A percentile compares a stretch with the other conserved stretches of the same genome.
These are phyloP conservation scores for Trapa bicornis DNA, from an alignment of 345 rosid genomes.

Conservation along the genomic window DNA sequence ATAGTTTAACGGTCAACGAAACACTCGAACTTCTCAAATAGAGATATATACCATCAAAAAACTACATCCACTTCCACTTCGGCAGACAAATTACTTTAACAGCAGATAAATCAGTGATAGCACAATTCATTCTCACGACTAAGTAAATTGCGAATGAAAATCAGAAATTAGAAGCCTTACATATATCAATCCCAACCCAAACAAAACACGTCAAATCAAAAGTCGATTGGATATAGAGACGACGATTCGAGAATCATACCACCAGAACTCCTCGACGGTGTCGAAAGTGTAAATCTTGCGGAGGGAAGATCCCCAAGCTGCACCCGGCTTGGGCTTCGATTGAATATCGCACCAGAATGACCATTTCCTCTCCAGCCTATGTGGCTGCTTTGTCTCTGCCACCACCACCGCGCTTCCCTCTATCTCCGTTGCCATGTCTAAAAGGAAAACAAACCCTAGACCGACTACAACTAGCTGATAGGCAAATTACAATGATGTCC, in stretches of 20 bases:
- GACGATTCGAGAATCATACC: slow-evolving; percentile 21
- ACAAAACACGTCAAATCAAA: background rate
- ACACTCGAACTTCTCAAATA: no score
- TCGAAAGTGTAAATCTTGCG: slow-evolving; percentile 73
- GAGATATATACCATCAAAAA: no score
- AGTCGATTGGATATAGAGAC: background rate
- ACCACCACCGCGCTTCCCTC: slow-evolving; percentile 19
- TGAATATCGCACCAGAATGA: slow-evolving; percentile 82
- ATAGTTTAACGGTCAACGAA: no score
- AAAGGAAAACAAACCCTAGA: background rate
- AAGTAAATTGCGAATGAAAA: background rate
- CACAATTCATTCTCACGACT: background rate
- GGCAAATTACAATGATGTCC: no score
- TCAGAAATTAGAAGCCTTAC: background rate
- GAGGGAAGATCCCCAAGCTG: slow-evolving; percentile 74
- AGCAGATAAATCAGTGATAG: background rate
- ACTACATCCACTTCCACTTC: background rate
- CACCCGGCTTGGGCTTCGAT: slow-evolving; percentile 69
- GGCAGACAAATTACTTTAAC: background rate
- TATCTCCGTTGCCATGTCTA: slow-evolving; percentile 38
- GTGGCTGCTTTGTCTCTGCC: slow-evolving; percentile 25
- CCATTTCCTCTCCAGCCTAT: slow-evolving; percentile 82
- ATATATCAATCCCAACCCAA: background rate
- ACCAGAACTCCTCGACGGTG: slow-evolving; percentile 94
- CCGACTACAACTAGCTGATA: background rate